These are phyloP conservation scores for Ceratocystis ficicola DNA, from an alignment of 2,329 filamentous ascomycete genomes.

Conservation along the genomic window DNA sequence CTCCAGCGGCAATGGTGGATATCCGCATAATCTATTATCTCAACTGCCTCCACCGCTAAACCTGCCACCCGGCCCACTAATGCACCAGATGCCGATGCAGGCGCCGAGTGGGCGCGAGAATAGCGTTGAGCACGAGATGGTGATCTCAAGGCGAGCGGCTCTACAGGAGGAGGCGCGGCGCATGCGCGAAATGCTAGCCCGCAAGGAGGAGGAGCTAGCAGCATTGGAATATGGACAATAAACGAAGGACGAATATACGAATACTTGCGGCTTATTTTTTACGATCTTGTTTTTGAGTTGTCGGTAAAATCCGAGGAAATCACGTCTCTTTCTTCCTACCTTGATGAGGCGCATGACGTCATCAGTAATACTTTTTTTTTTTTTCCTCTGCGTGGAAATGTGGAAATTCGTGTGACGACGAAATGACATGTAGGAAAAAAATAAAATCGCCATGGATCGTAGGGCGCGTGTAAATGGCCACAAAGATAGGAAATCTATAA, in stretches of 20 bases:
- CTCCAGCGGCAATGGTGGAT: background rate
- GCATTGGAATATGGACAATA: conserved; percentile 26
- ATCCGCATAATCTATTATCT: conserved; percentile 1
- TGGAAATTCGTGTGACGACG: background rate
- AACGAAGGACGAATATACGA: conserved; percentile 18
- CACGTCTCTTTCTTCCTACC: background rate
- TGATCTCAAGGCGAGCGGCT: conserved; percentile 48
- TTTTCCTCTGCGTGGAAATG: background rate
- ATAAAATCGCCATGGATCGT: background rate
- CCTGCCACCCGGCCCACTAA: background rate
- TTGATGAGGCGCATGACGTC: background rate
- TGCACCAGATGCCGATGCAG: background rate
- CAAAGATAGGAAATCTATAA: background rate
- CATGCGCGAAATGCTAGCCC: conserved; percentile 60
- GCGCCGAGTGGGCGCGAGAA: conserved; percentile 10
- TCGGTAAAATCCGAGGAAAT: background rate
- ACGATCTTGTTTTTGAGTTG: background rate
- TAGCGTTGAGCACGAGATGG: conserved; percentile 18
- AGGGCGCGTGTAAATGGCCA: no score
- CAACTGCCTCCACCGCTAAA: conserved; percentile 13
- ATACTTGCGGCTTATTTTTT: background rate
- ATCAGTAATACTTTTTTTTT: background rate
- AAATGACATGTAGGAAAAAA: background rate
- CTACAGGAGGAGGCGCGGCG: conserved; percentile 61
- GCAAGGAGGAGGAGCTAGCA: conserved; percentile 62